A percentile compares a stretch with the other conserved stretches of the same genome.
phyloP scores from a whole-genome alignment of 176 grass and related monocot genomes.

The Paspalum vaginatum region DNA sequence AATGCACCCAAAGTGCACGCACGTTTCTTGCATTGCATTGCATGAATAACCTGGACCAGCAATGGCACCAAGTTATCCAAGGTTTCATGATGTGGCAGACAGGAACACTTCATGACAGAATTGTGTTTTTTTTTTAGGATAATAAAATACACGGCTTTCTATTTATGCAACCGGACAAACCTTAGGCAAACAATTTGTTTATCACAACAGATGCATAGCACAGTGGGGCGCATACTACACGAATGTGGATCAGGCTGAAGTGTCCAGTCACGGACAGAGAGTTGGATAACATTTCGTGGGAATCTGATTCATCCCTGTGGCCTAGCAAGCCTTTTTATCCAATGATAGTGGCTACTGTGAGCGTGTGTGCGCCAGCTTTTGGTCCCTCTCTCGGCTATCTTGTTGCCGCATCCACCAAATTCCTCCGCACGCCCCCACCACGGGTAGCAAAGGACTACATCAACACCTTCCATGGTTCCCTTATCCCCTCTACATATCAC shows the following conservation, averaged over 20 bases:
- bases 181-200: background rate
- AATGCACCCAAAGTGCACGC: background rate
- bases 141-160: background rate
- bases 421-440: constrained; percentile 50
- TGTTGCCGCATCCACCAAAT: constrained; percentile 83
- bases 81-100: background rate
- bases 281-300: constrained; percentile 55
- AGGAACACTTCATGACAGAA: background rate
- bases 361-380: constrained; percentile 46
- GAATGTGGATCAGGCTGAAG: constrained; percentile 44
- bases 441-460: constrained; percentile 28
- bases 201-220: constrained; percentile 12
- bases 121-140: too few species aligned
- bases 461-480: constrained; percentile 57
- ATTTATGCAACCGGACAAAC: background rate
- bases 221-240: background rate
- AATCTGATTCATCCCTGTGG: constrained; percentile 58
- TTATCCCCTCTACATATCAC: constrained; percentile 50
- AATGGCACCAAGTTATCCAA: background rate
- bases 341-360: constrained; percentile 58
- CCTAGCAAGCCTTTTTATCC: constrained; percentile 50
- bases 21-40: background rate
- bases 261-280: constrained; percentile 32
- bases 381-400: constrained; percentile 52
- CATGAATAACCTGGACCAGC: background rate